phyloP scores from a whole-genome alignment of 176 grass and related monocot species.

The Aegilops speltoides region DNA sequence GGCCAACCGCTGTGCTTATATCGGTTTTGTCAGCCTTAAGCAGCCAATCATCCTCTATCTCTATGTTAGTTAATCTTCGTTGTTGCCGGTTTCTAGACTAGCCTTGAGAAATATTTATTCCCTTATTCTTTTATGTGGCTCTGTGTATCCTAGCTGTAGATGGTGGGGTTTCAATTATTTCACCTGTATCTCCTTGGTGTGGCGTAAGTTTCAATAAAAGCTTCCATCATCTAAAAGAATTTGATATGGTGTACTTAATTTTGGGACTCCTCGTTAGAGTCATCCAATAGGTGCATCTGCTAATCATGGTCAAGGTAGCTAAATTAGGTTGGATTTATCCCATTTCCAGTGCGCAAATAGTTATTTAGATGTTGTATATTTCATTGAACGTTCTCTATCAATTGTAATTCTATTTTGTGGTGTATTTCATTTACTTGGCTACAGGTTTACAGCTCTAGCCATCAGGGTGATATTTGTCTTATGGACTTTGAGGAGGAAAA shows the following conservation, averaged over 20 bases:
- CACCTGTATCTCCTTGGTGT: neutral
- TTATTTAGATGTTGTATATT: neutral
- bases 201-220: neutral
- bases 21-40: neutral
- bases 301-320: neutral
- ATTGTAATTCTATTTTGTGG: neutral
- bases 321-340: neutral
- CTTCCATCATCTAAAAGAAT: neutral
- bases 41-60: neutral
- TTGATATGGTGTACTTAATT: neutral
- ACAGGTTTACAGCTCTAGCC: slow-evolving; percentile 64
- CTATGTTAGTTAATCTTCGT: neutral
- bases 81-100: neutral
- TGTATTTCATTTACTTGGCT: slow-evolving; percentile 2
- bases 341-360: neutral
- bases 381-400: neutral
- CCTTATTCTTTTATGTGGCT: neutral
- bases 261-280: neutral
- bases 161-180: neutral
- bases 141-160: neutral
- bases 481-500: slow-evolving; percentile 59
- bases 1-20: neutral
- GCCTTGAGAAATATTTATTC: neutral
- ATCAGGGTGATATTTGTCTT: slow-evolving; percentile 53
- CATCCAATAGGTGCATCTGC: neutral